These are phyloP conservation scores for Trichoderma sp. DNA, from an alignment of 2,329 filamentous ascomycete genomes.

Conservation along the genomic window DNA sequence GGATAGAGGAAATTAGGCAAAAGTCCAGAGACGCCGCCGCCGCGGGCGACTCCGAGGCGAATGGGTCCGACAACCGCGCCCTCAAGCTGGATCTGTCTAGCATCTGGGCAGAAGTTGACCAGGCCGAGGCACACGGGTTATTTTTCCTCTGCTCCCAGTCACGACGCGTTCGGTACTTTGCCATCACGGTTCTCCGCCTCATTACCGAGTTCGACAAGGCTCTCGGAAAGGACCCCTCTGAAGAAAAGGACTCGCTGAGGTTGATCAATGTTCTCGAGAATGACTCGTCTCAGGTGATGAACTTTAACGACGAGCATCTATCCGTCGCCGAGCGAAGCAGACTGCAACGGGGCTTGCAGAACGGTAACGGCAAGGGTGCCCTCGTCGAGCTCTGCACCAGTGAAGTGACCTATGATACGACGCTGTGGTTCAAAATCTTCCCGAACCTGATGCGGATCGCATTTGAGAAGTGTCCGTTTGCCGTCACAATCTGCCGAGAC, in stretches of 20 bases:
- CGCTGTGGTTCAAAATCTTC: slow-evolving; percentile 97
- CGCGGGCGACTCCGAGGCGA: slow-evolving; percentile 64
- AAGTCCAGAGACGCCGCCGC: slow-evolving; percentile 76
- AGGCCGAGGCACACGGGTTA: slow-evolving; percentile 92
- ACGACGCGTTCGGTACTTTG: slow-evolving; percentile 81
- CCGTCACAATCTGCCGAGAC: slow-evolving; percentile 86
- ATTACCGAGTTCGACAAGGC: slow-evolving; percentile 93
- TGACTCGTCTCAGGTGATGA: slow-evolving; percentile 84
- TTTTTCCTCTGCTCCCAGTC: slow-evolving; percentile 99
- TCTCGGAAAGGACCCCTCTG: slow-evolving; percentile 66
- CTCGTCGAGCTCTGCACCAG: slow-evolving; percentile 94
- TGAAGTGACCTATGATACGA: slow-evolving; percentile 91
- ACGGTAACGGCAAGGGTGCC: slow-evolving; percentile 79
- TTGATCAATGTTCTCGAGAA: slow-evolving; percentile 92
- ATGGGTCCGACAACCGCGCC: slow-evolving; percentile 67
- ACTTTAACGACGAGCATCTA: slow-evolving; percentile 87
- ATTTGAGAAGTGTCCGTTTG: slow-evolving; percentile 87
- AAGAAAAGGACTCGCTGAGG: slow-evolving; percentile 66
- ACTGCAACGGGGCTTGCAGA: slow-evolving; percentile 85
- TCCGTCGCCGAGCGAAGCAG: slow-evolving; percentile 91
- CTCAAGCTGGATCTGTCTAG: slow-evolving; percentile 82
- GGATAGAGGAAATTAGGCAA: slow-evolving; percentile 94
- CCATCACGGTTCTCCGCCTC: slow-evolving; percentile 86
- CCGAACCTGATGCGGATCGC: slow-evolving; percentile 91
- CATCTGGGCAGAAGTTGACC: slow-evolving; percentile 90